phyloP scores from a whole-genome alignment of 352 stramenopile species.

The Globisporangium middletonii region DNA sequence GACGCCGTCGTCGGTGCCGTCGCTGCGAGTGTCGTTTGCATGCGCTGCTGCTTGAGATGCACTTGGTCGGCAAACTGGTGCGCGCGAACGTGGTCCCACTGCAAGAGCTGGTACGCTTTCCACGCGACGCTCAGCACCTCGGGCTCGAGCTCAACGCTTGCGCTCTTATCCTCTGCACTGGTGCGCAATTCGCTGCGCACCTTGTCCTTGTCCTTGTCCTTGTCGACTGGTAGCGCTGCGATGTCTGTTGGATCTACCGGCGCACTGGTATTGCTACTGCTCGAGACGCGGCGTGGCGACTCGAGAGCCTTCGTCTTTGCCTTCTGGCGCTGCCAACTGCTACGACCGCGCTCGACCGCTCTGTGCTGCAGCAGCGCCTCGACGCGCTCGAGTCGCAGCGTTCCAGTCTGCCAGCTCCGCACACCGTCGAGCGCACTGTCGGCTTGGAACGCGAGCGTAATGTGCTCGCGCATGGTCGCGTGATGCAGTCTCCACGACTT shows the following conservation, averaged over 20 bases:
- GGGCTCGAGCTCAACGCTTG: slow-evolving; percentile 8
- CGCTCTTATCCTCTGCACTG: background rate
- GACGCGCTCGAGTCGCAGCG: slow-evolving; percentile 4
- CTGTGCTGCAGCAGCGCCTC: slow-evolving; percentile 7
- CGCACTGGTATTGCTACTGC: background rate
- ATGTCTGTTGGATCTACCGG: background rate
- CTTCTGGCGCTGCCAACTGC: background rate
- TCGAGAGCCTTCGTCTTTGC: no score
- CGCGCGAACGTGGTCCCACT: slow-evolving; percentile 27
- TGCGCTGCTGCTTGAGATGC: slow-evolving; percentile 19
- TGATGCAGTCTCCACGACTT: slow-evolving; percentile 23
- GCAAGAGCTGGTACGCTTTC: slow-evolving; percentile 29
- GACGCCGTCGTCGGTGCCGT: background rate
- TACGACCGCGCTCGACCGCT: background rate
- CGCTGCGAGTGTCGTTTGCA: slow-evolving; percentile 9
- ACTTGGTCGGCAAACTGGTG: slow-evolving; percentile 30
- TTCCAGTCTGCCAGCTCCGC: slow-evolving; percentile 17
- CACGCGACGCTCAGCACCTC: slow-evolving; percentile 27
- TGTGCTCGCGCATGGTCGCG: slow-evolving; percentile 21
- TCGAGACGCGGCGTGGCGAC: no score
- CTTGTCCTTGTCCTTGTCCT: background rate
- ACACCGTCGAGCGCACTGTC: slow-evolving; percentile 24
- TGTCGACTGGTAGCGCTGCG: no score
- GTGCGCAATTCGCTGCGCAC: background rate
- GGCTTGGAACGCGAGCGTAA: slow-evolving; percentile 25